Evolutionary conservation across 495 filamentous ascomycete genomes (phyloP).

Genomic region (Poronia punctata): DNA sequence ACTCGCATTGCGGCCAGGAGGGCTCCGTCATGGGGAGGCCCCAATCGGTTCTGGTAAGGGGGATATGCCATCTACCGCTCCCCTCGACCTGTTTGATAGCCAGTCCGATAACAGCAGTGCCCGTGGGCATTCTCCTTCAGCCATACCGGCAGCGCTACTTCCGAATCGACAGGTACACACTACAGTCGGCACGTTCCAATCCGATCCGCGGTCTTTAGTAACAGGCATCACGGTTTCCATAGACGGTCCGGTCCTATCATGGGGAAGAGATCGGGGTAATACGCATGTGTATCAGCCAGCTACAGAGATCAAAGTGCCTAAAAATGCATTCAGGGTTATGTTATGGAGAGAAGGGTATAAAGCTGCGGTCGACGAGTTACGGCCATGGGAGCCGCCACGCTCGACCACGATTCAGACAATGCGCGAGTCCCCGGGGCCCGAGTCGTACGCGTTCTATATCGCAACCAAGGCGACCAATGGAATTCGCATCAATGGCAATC

Average conservation of each 20-base stretch:
- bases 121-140: constrained; percentile 5
- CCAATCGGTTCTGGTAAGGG: not conserved
- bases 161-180: constrained; percentile 1
- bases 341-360: constrained; percentile 64
- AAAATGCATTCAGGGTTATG: constrained; percentile 69
- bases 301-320: constrained; percentile 64
- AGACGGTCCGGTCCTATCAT: constrained; percentile 58
- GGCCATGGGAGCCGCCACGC: constrained; percentile 30
- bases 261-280: constrained; percentile 60
- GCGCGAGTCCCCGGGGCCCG: constrained; percentile 31
- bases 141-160: constrained; percentile 10
- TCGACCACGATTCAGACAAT: constrained; percentile 21
- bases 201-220: constrained; percentile 39
- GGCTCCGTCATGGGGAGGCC: not conserved
- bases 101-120: constrained; percentile 13
- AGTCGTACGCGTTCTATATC: constrained; percentile 61
- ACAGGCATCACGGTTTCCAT: constrained; percentile 53
- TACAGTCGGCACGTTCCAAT: constrained; percentile 30
- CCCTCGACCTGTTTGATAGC: constrained; percentile 7
- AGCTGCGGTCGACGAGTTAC: constrained; percentile 26
- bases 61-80: constrained; percentile 1
- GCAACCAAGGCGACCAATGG: constrained; percentile 63
- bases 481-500: constrained; percentile 64
- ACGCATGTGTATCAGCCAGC: constrained; percentile 53
- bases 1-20: constrained; percentile 10